Evolutionary conservation across 495 filamentous ascomycete genomes (phyloP), one percentile per base, ranked within the genome.

Genomic region (Annulohypoxylon moriforme): DNA sequence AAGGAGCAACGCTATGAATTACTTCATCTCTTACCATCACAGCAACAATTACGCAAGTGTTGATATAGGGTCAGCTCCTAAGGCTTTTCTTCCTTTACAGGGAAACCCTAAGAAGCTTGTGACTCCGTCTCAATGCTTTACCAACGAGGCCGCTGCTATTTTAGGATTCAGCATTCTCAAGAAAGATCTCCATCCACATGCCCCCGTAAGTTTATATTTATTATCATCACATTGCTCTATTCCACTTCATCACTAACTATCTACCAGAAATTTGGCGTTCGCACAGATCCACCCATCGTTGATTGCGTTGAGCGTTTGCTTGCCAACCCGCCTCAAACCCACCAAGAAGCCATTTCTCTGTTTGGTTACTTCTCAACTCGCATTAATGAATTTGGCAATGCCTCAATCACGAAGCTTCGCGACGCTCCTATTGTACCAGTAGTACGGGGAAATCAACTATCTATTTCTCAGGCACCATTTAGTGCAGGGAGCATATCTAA

Each of bases 351-450:
- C 0, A 84, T 87, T 31, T 83, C 86, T 5, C 72, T 93, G 16
- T 99, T 97, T 76, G 84, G 86, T 40, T 98, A 99, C 72, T 88
- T 99, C 73, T 86, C 92, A n/a, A 85, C 83, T 47, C 89, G 96
- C 18, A 75, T 94, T 0, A 85, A 85, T 1, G 92, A 98, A 62
- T 84, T 98, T 24, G 86, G 82, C 24, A 78, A 85, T n/a, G 84
- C 85, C 44, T 82, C 87, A 75, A 82, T 88, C 33, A 83, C 85
- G 6, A 86, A 82, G 52, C 81, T 96, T 66, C 81, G 87, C 18
- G 84, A 83, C 62, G 84, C 92, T 14, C 80, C 81, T 5, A 91
- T 97, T 61, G 89, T 97, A 1, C 94, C 94, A 2, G 86, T 95
- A 2, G 70, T 73, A 49, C 81, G 82, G 18, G 73, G 33, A 56